Percentiles rank a stretch among this genome's conserved stretches.
phyloP scores from a whole-genome alignment of 352 stramenopile species.

The Globisporangium uncinulatum region DNA sequence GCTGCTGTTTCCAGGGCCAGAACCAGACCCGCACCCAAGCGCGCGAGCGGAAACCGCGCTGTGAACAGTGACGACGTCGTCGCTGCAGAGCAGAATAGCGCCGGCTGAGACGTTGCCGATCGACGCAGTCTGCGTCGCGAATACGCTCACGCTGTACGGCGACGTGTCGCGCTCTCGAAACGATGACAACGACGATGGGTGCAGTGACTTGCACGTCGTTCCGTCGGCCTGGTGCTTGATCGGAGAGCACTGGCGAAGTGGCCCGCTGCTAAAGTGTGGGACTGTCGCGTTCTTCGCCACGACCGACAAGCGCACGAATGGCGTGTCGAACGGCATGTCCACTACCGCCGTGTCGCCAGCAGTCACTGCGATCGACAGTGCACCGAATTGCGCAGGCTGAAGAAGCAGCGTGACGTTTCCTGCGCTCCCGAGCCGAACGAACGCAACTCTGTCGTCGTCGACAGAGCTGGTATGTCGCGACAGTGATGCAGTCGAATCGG shows the following conservation, averaged over 20 bases:
- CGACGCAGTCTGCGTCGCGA: slow-evolving; percentile 27
- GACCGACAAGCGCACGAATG: slow-evolving; percentile 41
- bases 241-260: slow-evolving; percentile 33
- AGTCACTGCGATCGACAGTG: slow-evolving; percentile 25
- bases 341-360: slow-evolving; percentile 26
- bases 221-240: slow-evolving; percentile 36
- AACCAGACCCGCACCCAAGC: slow-evolving; percentile 43
- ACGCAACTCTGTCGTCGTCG: slow-evolving; percentile 2
- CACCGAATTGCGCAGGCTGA: slow-evolving; percentile 43
- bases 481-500: neutral
- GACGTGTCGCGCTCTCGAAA: slow-evolving; percentile 6
- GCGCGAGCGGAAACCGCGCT: slow-evolving; percentile 31
- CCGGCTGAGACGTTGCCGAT: slow-evolving; percentile 48
- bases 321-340: slow-evolving; percentile 54
- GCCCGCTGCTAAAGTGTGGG: slow-evolving; percentile 34
- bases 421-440: slow-evolving; percentile 26
- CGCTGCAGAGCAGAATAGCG: slow-evolving; percentile 56
- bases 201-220: slow-evolving; percentile 28
- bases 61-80: slow-evolving; percentile 26
- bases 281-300: slow-evolving; percentile 41
- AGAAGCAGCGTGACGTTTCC: slow-evolving; percentile 38
- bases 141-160: slow-evolving; percentile 40
- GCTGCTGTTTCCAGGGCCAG: slow-evolving; percentile 51
- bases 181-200: neutral
- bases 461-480: no score